Base-by-base conservation (phyloP, 140 eudicot species). In the Senecio squalidus region DNA sequence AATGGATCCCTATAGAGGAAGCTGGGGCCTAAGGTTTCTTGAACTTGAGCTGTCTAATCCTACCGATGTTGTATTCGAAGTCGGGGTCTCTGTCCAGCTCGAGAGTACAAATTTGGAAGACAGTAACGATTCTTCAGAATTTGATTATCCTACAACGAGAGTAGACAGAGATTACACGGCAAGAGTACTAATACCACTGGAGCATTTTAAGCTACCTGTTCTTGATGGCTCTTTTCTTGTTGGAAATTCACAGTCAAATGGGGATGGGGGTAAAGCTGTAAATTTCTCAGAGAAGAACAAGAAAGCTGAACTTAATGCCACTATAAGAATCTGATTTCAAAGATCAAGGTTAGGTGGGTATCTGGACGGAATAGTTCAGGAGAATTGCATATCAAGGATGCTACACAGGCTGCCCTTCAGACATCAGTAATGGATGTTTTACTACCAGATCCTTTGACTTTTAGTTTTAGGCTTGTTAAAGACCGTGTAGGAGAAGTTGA, bases 311-410 rank as follows among this genome's bases (percentile, higher is more conserved):
- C 75, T 86, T 4, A 74, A 86, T 58, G 88, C 94, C 13, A 83
- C 83, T 63, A 81, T 22, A 91, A 83, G 71, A 78, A 80, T 50
- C 26, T 91, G n/a, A n/a, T n/a, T n/a, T n/a, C n/a, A n/a, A n/a
- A n/a, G n/a, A n/a, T n/a, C 17, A 86, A 83, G 64, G 98, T 91
- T 52, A 79, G 91, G 73, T 91, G 98, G 98, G 86, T 76, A 63
- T 91, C 98, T 17, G 98, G 98, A 38, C 76, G 98, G 54, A 86
- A 83, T 62, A 91, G 89, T 59, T 78, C 86, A 0, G 98, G 98
- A 41, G 96, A 91, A 59, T 69, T 91, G 30, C 84, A 86, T 76
- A 86, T 91, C 51, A 91, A 86, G 75, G 96, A 91, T 36, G 94
- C 95, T 4, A 74, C 83, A 63, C 95, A 86, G 69, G 94, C 90